Evolutionary conservation across 345 rosid genomes (phyloP), one percentile per base, ranked within the genome.

Genomic region (Mercurialis annua): DNA sequence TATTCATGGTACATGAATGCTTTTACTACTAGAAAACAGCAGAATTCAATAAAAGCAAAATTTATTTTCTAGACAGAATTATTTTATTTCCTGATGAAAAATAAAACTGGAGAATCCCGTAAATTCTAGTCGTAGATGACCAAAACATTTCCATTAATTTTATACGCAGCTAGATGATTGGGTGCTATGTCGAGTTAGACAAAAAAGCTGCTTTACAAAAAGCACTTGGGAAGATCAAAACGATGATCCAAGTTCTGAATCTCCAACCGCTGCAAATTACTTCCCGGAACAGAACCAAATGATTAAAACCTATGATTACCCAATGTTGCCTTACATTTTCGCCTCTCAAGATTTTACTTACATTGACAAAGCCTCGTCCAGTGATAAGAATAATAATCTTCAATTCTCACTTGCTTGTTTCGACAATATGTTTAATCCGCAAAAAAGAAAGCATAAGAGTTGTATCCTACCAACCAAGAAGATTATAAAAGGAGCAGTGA

Each of bases 241-340:
- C 14, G 3, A n/a, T 17, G 3, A n/a, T 53, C 51, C 67, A 6
- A 34, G 43, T 47, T 34, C 27, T 38, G 79, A 77, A 71, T 51
- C 62, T 53, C 1, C 10, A 40, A 24, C 76, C 2, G 33, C 34
- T 21, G 50, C n/a, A n/a, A n/a, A 71, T 14, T 17, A 42, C 49
- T 30, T 71, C 12, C 56, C 11, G 8, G n/a, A n/a, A 40, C 70
- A 26, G 68, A 75, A 38, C 26, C 20, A 58, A 71, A 71, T n/a
- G 72, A 70, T 43, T 2, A 26, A 12, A 73, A 76, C 57, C 64
- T 73, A 66, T 18, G 84, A 76, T 30, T 77, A 51, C 55, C 79
- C 80, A 0, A 70, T 80, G 83, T 59, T 80, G 36, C 83, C 83
- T 16, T 75, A 73, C 62, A 70, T 77, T 20, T 79, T 75, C 43